A percentile compares a stretch with the other conserved stretches of the same genome.
Conservation (phyloP, 1,284 basidiomycete genomes). For the Fomitiporia mediterranea region DNA sequence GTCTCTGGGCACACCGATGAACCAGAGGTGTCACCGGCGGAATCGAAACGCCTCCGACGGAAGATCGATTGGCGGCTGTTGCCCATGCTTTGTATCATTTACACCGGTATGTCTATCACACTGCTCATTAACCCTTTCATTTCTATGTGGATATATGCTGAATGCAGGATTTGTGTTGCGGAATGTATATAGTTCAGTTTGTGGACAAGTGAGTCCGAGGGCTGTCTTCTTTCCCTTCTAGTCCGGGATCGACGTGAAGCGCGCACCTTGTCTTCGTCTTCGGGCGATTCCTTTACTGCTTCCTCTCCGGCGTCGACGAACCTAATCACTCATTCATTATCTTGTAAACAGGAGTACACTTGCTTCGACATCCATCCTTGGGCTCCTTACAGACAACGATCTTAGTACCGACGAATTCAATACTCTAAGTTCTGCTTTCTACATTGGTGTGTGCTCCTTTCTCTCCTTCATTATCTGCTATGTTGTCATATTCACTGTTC, state of each 20-base stretch:
- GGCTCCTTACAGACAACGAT: conserved; percentile 26
- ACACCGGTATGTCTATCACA: conserved; percentile 27
- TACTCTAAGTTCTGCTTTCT: conserved; percentile 31
- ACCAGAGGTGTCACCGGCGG: conserved; percentile 21
- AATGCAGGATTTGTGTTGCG: background rate
- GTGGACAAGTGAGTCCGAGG: conserved; percentile 27
- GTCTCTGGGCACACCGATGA: conserved; percentile 23
- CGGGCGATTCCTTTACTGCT: background rate
- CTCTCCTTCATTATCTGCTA: background rate
- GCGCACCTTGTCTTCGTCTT: too few relatives aligned
- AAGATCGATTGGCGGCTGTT: conserved; percentile 28
- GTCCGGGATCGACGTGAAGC: background rate
- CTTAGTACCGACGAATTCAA: conserved; percentile 28
- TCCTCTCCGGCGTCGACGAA: background rate
- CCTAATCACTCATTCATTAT: background rate
- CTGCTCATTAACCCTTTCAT: too few relatives aligned
- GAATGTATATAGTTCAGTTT: conserved; percentile 25
- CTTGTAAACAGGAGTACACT: conserved; percentile 24
- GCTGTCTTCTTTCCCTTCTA: background rate
- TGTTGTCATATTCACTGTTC: background rate
- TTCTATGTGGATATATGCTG: background rate
- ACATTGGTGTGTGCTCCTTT: conserved; percentile 26
- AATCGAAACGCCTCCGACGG: conserved; percentile 21
- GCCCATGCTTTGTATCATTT: conserved; percentile 28
- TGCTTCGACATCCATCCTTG: conserved; percentile 26